Conservation (phyloP, 345 rosid species). For the Lepidium didymum region DNA sequence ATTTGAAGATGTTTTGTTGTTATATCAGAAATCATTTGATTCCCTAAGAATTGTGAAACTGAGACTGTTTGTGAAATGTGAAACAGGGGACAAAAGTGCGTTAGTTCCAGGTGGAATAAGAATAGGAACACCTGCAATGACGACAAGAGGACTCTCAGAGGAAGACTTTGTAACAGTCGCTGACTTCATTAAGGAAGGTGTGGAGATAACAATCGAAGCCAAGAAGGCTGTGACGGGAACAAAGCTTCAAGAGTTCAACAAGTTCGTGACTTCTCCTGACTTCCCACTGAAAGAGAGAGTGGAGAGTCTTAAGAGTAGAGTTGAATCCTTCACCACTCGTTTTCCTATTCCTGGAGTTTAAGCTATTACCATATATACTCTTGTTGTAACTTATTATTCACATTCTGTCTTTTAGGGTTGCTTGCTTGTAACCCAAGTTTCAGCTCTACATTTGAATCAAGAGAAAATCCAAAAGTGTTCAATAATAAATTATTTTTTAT, state of each 20-base stretch:
- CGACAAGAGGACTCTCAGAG: conserved; percentile 77
- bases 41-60: not conserved
- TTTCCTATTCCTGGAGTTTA: conserved; percentile 78
- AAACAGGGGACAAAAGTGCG: conserved; percentile 82
- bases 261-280: conserved; percentile 46
- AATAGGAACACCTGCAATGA: conserved; percentile 92
- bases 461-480: not conserved
- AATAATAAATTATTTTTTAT: not conserved
- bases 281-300: conserved; percentile 53
- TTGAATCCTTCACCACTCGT: conserved; percentile 63
- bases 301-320: conserved; percentile 44
- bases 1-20: too few relatives aligned
- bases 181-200: conserved; percentile 76
- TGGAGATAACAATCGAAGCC: conserved; percentile 62
- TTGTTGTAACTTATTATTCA: not conserved
- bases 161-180: conserved; percentile 67
- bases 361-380: conserved; percentile 1
- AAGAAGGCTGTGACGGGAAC: conserved; percentile 47
- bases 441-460: not conserved
- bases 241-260: conserved; percentile 80
- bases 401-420: not conserved
- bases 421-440: conserved; percentile 10
- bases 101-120: conserved; percentile 91
- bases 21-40: too few relatives aligned
- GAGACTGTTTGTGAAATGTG: conserved; percentile 2